Base-by-base conservation (phyloP, 1,284 basidiomycete species). In the Microbotryum scabiosae region DNA sequence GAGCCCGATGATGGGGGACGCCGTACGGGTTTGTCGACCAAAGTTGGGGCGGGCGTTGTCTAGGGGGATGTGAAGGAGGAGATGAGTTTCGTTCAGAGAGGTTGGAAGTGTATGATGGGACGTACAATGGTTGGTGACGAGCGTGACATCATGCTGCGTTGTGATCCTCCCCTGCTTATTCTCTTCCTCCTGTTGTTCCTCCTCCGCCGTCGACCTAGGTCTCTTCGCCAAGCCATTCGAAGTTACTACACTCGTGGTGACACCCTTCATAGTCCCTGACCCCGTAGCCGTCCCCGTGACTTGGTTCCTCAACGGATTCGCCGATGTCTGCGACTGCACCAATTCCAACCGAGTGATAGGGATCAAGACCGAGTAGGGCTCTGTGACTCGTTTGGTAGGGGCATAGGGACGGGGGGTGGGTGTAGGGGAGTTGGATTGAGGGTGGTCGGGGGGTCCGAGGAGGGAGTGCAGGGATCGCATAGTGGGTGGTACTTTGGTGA, bases 1-100 rank as follows among this genome's bases (percentile, higher is more conserved):
- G 59, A 99, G 81, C 25, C 91, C 92, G 61, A 97, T 90, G 72
- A 98, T 99, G 41, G 92, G 90, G 7, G 92, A 97, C n/a, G 86
- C 84, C 66, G 84, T 82, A 44, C 96, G 86, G 66, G 87, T 84
- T 10, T 84, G 79, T 32, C 90, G 82, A 56, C 90, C 92, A 14
- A 94, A 86, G 63, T 99, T 92, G 5, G 88, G 90, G 12, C 96
- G 84, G 49, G 84, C 82, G 74, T 98, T 98, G 77, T 98, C 66
- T 68, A 43, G 2, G 32, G 14, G 21, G 16, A 4, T 14, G 4
- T 5, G 7, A 12, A 4, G 23, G 43, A 5, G 5, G 44, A 18
- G 2, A 21, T 1, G 23, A 44, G 25, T 18, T 41, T 12, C 32
- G 16, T 41, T 16, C 10, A 9, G 5, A 26, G 18, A 21, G 8